Evolutionary conservation across 805 yeast genomes (phyloP), one percentile per base, ranked within the genome.

Genomic region (Sugiyamaella valdiviana): DNA sequence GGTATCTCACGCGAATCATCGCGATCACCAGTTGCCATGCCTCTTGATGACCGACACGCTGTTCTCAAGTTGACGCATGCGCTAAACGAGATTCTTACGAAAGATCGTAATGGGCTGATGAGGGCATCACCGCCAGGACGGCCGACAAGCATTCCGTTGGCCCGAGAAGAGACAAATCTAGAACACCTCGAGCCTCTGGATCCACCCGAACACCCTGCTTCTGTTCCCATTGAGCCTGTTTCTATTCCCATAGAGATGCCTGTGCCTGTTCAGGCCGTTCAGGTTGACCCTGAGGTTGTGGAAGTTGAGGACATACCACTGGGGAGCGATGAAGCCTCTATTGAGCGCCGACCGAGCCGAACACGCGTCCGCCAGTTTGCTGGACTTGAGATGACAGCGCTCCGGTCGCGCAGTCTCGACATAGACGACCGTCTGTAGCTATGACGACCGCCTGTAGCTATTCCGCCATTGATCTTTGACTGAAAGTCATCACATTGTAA

Each of bases 61-160:
- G 54, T 58, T 5, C 55, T 53, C 35, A 63, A 63, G 46, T 60
- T 65, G 21, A 51, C 63, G 16, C 46, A 58, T 22, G 69, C 68
- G 0, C 46, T 65, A 22, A 65, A 63, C 46, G 68, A 65, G 42
- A 53, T 65, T 35, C 47, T 62, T 48, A 48, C 20, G 38, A 51
- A 40, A 36, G 45, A 24, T 19, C 38, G 24, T 21, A 35, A 16
- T 15, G 32, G 32, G 4, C 32, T 26, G 32, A n/a, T n/a, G 4
- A 26, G 3, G 9, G 5, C 32, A 4, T 26, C 32, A 26, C 32
- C 32, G 5, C 32, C 32, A 12, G 14, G 9, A n/a, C 32, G 32
- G 32, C 32, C 32, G n/a, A 26, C 32, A 3, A 26, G 32, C 32
- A 26, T 26, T 6, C 32, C 32, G 9, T n/a, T 26, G 3, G 32